These are phyloP conservation scores for Kluyveromyces sp. DNA, from an alignment of 1,139 yeast genomes.

Conservation along the genomic window DNA sequence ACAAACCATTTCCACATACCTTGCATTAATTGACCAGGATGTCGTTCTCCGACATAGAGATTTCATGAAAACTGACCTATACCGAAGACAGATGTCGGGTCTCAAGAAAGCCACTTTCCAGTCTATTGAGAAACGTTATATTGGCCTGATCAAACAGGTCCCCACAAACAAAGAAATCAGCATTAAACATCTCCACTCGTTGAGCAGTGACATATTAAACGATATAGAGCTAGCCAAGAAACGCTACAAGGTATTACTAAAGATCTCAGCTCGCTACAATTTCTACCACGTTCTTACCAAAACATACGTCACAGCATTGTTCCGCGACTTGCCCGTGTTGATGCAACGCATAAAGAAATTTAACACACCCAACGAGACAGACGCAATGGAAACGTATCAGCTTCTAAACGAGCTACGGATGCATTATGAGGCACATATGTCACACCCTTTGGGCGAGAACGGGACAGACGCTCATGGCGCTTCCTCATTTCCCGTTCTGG, in stretches of 20 bases:
- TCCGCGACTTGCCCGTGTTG: slow-evolving; percentile 58
- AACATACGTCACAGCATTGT: slow-evolving; percentile 52
- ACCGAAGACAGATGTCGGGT: slow-evolving; percentile 46
- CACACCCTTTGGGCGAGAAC: too few relatives aligned
- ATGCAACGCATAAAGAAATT: slow-evolving; percentile 48
- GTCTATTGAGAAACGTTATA: slow-evolving; percentile 55
- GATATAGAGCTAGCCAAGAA: slow-evolving; percentile 51
- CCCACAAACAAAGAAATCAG: slow-evolving; percentile 61
- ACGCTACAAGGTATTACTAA: slow-evolving; percentile 51
- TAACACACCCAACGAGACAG: slow-evolving; percentile 44
- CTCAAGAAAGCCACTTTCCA: slow-evolving; percentile 44
- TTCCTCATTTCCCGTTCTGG: neutral
- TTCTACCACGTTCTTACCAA: slow-evolving; percentile 51
- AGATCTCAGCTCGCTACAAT: slow-evolving; percentile 30
- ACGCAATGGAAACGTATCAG: slow-evolving; percentile 55
- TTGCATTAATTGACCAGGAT: slow-evolving; percentile 47
- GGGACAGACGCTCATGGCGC: neutral
- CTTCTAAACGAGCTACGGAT: slow-evolving; percentile 47
- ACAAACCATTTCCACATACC: slow-evolving; percentile 46
- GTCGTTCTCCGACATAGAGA: slow-evolving; percentile 33
- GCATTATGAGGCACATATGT: neutral
- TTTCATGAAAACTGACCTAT: slow-evolving; percentile 30
- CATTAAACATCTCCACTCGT: slow-evolving; percentile 50
- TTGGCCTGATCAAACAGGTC: slow-evolving; percentile 46
- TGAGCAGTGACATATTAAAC: slow-evolving; percentile 49